Conservation (phyloP, 495 filamentous ascomycete species). For the Neohortaea acidophila region DNA sequence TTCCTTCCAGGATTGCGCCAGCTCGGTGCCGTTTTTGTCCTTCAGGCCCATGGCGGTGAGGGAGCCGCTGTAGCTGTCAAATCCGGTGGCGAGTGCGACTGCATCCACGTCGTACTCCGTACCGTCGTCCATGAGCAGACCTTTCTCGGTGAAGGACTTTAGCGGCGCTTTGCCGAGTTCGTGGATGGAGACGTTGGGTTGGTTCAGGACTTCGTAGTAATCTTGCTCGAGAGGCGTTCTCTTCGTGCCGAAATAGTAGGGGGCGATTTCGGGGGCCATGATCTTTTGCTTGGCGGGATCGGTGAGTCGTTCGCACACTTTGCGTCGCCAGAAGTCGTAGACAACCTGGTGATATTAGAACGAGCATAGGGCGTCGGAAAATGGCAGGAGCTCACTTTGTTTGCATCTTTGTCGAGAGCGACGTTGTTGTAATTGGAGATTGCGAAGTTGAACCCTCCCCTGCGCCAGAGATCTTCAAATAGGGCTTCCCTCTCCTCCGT, state of each 20-base stretch:
- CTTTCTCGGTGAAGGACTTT: conserved; percentile 7
- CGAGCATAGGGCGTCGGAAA: background rate
- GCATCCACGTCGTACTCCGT: background rate
- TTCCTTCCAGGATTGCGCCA: conserved; percentile 10
- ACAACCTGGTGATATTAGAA: background rate
- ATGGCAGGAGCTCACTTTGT: conserved; percentile 1
- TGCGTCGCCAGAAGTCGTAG: conserved; percentile 13
- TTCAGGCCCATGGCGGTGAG: conserved; percentile 8
- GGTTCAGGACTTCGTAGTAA: conserved; percentile 21
- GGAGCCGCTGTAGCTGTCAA: conserved; percentile 9
- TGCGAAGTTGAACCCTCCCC: conserved; percentile 8
- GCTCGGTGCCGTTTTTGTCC: background rate
- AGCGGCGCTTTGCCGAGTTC: conserved; percentile 12
- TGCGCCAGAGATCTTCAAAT: conserved; percentile 11
- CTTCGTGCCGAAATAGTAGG: conserved; percentile 15
- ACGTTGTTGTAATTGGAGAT: conserved; percentile 10
- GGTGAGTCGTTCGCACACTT: conserved; percentile 11
- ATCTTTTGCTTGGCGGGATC: conserved; percentile 15
- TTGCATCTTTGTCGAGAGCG: conserved; percentile 12
- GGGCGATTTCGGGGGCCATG: conserved; percentile 9
- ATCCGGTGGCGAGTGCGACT: conserved; percentile 4
- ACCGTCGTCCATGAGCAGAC: conserved; percentile 6
- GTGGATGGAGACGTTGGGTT: conserved; percentile 10
- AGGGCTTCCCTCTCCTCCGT: conserved; percentile 4
- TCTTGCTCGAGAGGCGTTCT: conserved; percentile 10